phyloP scores from a whole-genome alignment of 2,329 filamentous ascomycete genomes.

The Aspergillus jensenii region DNA sequence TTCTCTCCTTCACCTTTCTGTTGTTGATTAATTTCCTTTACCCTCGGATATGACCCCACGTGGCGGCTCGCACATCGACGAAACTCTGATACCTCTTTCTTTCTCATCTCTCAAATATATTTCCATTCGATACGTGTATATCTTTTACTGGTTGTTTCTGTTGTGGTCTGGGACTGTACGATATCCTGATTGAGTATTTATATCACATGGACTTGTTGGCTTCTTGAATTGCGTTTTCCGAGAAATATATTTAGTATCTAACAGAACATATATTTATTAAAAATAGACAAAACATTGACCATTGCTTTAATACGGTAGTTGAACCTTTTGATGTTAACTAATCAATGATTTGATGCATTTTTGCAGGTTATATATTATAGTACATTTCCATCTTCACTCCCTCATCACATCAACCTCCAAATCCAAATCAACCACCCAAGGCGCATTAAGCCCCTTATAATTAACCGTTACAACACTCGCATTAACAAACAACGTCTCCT shows the following conservation, averaged over 20 bases:
- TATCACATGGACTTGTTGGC: not conserved
- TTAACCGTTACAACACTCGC: slow-evolving; percentile 55
- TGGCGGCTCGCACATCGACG: slow-evolving; percentile 6
- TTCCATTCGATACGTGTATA: slow-evolving; percentile 10
- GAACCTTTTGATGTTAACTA: too few relatives aligned
- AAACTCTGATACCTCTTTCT: slow-evolving; percentile 7
- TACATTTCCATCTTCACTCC: too few relatives aligned
- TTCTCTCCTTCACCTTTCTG: slow-evolving; percentile 12
- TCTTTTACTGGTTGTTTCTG: slow-evolving; percentile 10
- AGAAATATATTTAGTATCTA: not conserved
- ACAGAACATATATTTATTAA: not conserved
- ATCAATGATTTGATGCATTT: not conserved
- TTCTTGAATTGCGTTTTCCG: not conserved
- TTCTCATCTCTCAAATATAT: slow-evolving; percentile 7
- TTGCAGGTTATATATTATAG: too few relatives aligned
- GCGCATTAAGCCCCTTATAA: slow-evolving; percentile 52
- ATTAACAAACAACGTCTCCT: slow-evolving; percentile 59
- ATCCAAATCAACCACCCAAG: slow-evolving; percentile 59
- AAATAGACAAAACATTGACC: not conserved
- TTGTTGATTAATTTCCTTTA: slow-evolving; percentile 9
- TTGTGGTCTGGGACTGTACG: slow-evolving; percentile 8
- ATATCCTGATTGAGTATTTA: slow-evolving; percentile 6
- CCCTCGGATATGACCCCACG: slow-evolving; percentile 10
- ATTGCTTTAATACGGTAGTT: not conserved
- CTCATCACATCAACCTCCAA: not conserved